Conservation (phyloP, 805 yeast species). For the Huiozyma sinensis region DNA sequence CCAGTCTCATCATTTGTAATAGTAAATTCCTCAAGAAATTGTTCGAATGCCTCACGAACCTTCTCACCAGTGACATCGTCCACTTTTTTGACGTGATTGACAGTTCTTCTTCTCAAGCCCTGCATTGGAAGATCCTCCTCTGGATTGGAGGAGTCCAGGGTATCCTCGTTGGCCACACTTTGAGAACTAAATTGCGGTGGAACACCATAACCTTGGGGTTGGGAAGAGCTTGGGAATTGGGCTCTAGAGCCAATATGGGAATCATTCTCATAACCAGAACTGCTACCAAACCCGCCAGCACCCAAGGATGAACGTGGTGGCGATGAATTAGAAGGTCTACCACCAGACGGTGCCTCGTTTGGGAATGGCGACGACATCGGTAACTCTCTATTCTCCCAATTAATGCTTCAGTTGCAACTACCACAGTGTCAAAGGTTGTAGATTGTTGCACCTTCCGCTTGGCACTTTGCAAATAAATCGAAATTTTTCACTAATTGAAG, state of each 20-base stretch:
- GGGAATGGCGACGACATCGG: slow-evolving; percentile 19
- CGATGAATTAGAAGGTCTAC: slow-evolving; percentile 17
- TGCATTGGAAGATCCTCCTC: slow-evolving; percentile 16
- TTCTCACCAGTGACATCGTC: slow-evolving; percentile 88
- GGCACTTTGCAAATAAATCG: too few relatives aligned
- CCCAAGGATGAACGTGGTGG: slow-evolving; percentile 23
- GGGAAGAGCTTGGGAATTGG: slow-evolving; percentile 25
- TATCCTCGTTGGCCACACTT: slow-evolving; percentile 4
- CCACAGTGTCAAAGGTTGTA: too few relatives aligned
- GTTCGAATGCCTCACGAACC: slow-evolving; percentile 84
- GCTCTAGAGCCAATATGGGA: slow-evolving; percentile 18
- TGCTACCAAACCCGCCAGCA: slow-evolving; percentile 23
- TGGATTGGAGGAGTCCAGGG: slow-evolving; percentile 1
- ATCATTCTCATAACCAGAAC: slow-evolving; percentile 20
- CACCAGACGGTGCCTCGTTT: slow-evolving; percentile 11
- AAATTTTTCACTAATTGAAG: too few relatives aligned
- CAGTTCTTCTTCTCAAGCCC: slow-evolving; percentile 40
- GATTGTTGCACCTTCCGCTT: too few relatives aligned
- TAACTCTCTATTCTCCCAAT: background rate
- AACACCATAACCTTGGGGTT: slow-evolving; percentile 10
- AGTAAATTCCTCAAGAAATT: slow-evolving; percentile 59
- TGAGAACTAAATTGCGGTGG: slow-evolving; percentile 19
- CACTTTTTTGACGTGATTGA: slow-evolving; percentile 71
- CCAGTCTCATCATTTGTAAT: slow-evolving; percentile 28
- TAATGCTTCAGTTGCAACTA: too few relatives aligned